Base-by-base conservation (phyloP, 208 protist species). In the Acanthamoeba triangularis region DNA sequence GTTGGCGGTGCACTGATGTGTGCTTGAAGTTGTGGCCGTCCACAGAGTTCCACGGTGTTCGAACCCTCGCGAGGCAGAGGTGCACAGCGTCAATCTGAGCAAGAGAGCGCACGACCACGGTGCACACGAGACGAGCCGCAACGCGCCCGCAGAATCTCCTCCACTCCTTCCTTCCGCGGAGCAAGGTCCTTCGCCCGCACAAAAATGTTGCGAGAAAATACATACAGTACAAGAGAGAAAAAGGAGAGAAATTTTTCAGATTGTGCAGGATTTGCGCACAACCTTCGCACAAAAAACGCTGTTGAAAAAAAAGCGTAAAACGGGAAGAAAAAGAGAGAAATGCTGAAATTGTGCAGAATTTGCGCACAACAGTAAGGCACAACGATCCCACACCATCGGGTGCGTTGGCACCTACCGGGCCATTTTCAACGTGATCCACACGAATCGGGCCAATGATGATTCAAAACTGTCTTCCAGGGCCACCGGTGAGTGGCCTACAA, bases 111-210 rank as follows among this genome's bases (percentile, higher is more conserved):
- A 65, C 59, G 59, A 65, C 0, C 30, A 76, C 7, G 11, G 65
- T 16, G 67, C 67, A 76, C 16, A 72, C 63, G 63, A 76, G 35
- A 72, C 63, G 63, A 72, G 30, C 63, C 5, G 10, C 25, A 13
- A 72, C 41, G 52, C 13, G 49, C 49, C 49, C 49, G 7, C 52
- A 56, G 67, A 76, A 76, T 76, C 67, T 76, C 67, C 67, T 76
- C 67, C 67, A 76, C 67, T 76, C 67, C 67, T 76, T 35, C 67
- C 30, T 76, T 76, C 67, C 67, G 67, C 35, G 28, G 67, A 76
- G 41, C 41, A 47, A 10, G 5, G 5, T 54, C 49, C 5, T 54
- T 16, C 49, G 59, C 28, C 0, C 59, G 14, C 30, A n/a, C 33
- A n/a, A 76, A 6, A 76, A 41, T 0, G 2, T 13, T 13, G 67